Evolutionary conservation across 2,329 filamentous ascomycete species (phyloP), one percentile per base, ranked within the genome.

Genomic region (Canariomyces notabilis): DNA sequence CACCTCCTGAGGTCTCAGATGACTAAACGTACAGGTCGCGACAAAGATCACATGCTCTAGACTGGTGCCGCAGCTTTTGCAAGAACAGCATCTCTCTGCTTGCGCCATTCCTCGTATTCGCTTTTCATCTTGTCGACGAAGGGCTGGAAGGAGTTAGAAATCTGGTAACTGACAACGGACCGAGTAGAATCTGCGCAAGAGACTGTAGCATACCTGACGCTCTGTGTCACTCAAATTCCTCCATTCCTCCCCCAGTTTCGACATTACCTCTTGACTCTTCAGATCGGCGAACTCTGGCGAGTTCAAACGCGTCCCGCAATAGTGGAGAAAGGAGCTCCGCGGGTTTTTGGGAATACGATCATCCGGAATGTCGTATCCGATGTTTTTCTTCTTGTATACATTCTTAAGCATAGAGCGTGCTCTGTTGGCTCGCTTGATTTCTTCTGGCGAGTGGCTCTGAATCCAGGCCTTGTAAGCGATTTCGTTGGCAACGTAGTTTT

Each of bases 401-500:
- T 59, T 65, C 46, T 61, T 62, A 37, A 80, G 67, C 20, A 50
- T 51, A 6, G 37, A 51, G 46, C 77, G 77, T 18, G 75, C 73
- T 2, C 50, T 52, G 65, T 77, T 79, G 50, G 77, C 76, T 2
- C 61, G 50, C 38, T 57, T 51, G 43, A 79, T 72, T 22, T 66
- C 61, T 41, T 60, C 57, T 3, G 64, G 60, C 3, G 69, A 59
- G 54, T 71, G 59, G 21, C 60, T 63, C 49, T 71, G 63, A n/a
- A 79, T 59, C 76, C 77, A 80, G 14, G 65, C 61, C 61, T 71
- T 67, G 57, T 66, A 65, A 15, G 59, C 55, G 7, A 59, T 64
- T 7, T 61, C 55, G 57, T 76, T 76, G 55, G 55, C 50, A 16
- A 57, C 52, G 38, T 61, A 63, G 64, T 79, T 78, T 52, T 67